Evolutionary conservation across 176 grass and related monocot genomes (phyloP).

Genomic region (Chrysopogon serrulatus): DNA sequence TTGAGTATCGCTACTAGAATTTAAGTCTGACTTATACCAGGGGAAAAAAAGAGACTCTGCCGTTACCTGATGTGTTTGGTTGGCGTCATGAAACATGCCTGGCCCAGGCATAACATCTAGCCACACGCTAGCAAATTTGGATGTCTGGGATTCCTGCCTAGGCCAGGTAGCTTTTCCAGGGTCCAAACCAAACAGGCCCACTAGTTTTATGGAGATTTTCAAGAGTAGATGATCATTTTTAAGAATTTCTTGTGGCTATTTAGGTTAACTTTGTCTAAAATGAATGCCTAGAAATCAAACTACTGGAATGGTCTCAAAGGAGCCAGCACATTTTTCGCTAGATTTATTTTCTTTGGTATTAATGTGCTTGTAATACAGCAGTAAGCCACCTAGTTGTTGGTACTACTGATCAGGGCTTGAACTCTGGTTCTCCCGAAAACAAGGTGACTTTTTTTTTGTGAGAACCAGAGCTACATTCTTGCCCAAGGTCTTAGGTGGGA

Average conservation of each 20-base stretch:
- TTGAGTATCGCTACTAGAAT: neutral
- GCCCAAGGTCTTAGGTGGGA: neutral
- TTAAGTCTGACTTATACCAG: too few species aligned
- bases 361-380: neutral
- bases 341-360: neutral
- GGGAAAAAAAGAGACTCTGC: too few species aligned
- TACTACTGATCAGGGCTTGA: neutral
- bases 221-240: too few species aligned
- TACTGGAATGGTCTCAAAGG: neutral
- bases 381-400: neutral
- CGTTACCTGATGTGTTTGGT: too few species aligned
- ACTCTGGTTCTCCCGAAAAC: neutral
- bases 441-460: neutral
- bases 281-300: neutral
- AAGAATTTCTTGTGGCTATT: too few species aligned
- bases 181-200: neutral
- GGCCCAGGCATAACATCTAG: too few species aligned
- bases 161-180: neutral
- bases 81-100: too few species aligned
- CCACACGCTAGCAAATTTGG: neutral
- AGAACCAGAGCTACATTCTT: neutral
- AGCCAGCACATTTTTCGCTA: neutral
- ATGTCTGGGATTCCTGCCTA: neutral
- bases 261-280: neutral
- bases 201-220: neutral